Evolutionary conservation across 768 basidiomycete species (phyloP), one percentile per base, ranked within the genome.

Genomic region (Pleurotus djamor): DNA sequence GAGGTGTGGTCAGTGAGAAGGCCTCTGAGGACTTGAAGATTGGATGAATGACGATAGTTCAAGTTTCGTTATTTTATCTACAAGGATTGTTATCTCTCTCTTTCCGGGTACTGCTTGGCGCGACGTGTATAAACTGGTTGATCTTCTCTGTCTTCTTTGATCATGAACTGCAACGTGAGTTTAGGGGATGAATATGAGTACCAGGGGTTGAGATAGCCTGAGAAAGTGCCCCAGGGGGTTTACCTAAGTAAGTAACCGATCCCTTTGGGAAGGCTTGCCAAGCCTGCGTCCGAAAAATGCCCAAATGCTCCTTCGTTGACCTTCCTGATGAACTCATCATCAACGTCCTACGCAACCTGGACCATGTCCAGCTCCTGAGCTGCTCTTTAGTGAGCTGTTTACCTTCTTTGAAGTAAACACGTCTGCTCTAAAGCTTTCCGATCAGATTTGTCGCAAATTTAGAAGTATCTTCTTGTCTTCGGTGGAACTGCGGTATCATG

Each of bases 401-500:
- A 9, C 38, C n/a, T 10, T 41, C 38, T 41, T 10, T 41, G 10
- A 41, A 41, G 6, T 5, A n/a, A 17, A 9, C 17, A n/a, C 37
- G 2, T 38, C 14, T 43, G 5, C 12, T 7, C 28, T 50, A 7
- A 50, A 45, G 12, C 54, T 38, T 28, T 56, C 16, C 47, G 10
- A 33, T 7, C 32, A 44, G 54, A 34, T 56, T 43, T 56, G 54
- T 34, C 52, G 52, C 28, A 54, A 28, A 34, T 21, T 54, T 9
- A 34, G 38, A 7, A 44, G 17, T 2, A 10, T 45, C 6, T 14
- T 56, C 17, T 17, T 10, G 8, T 44, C 37, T 8, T 56, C 54
- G 4, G 41, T 41, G 33, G 70, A 78, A 48, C 63, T 80, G 0
- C 71, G 71, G 17, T 80, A 79, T 59, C 63, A 55, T 2, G 70